Percentiles rank a stretch among this genome's conserved stretches.
phyloP scores from a whole-genome alignment of 352 stramenopile species.

The Elongisporangium undulatum region DNA sequence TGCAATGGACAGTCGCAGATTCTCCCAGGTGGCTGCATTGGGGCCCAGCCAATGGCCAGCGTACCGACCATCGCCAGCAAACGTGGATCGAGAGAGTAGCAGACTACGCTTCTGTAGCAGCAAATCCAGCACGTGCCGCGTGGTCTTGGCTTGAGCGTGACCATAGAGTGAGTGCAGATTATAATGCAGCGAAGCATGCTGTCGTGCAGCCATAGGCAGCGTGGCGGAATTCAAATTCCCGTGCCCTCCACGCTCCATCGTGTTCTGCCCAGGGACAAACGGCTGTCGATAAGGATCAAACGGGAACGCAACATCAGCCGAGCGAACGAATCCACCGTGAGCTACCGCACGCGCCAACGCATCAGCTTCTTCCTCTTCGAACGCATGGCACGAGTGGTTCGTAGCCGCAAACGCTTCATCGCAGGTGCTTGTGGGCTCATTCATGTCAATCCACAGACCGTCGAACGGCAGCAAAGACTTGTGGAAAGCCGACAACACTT shows the following conservation, averaged over 20 bases:
- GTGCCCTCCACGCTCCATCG: constrained; percentile 23
- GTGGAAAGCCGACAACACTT: constrained; percentile 63
- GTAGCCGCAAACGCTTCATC: constrained; percentile 36
- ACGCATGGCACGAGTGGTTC: constrained; percentile 23
- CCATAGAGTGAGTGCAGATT: constrained; percentile 87
- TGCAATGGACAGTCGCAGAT: constrained; percentile 70
- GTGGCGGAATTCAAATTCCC: constrained; percentile 79
- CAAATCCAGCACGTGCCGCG: constrained; percentile 32
- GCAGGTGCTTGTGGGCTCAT: constrained; percentile 73
- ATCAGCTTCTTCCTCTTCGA: not conserved
- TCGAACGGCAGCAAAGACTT: constrained; percentile 62
- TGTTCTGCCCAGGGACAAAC: constrained; percentile 61
- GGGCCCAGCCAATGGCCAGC: constrained; percentile 58
- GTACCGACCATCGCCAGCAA: constrained; percentile 55
- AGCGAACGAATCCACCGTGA: constrained; percentile 30
- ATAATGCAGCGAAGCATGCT: constrained; percentile 75
- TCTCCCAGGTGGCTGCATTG: constrained; percentile 68
- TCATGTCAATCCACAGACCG: constrained; percentile 82
- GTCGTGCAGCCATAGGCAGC: constrained; percentile 64
- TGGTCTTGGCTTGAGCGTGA: constrained; percentile 51
- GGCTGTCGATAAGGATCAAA: constrained; percentile 82
- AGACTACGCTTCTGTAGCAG: constrained; percentile 62
- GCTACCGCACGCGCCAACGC: not conserved
- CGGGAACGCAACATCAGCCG: constrained; percentile 60
- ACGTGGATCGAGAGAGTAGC: constrained; percentile 66